Conservation (phyloP, 495 filamentous ascomycete genomes). For the Penicillium flavigenum region DNA sequence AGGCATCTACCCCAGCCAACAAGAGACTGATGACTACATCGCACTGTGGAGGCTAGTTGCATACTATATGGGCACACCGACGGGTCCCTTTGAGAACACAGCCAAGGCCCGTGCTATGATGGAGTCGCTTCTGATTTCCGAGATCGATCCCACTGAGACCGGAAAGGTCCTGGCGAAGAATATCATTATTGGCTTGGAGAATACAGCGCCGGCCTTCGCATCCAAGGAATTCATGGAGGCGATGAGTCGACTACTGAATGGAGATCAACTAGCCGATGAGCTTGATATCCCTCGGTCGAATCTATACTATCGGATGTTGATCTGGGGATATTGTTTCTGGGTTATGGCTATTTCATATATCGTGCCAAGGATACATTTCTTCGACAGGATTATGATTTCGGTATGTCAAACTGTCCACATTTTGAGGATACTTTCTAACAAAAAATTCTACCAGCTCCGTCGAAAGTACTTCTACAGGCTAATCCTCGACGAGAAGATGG, state of each 20-base stretch:
- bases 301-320: slow-evolving; percentile 57
- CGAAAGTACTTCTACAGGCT: slow-evolving; percentile 54
- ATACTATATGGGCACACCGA: slow-evolving; percentile 68
- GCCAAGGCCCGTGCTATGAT: slow-evolving; percentile 57
- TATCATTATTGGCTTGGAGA: slow-evolving; percentile 64
- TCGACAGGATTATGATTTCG: slow-evolving; percentile 59
- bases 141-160: slow-evolving; percentile 61
- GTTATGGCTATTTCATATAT: slow-evolving; percentile 56
- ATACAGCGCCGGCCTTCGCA: slow-evolving; percentile 61
- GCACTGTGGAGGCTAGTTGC: slow-evolving; percentile 75
- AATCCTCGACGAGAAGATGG: slow-evolving; percentile 55
- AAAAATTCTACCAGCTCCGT: slow-evolving; percentile 29
- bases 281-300: slow-evolving; percentile 58
- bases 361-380: slow-evolving; percentile 52
- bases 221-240: slow-evolving; percentile 64
- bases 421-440: not conserved
- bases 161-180: slow-evolving; percentile 68
- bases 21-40: slow-evolving; percentile 67
- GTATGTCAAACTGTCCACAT: slow-evolving; percentile 18
- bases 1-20: slow-evolving; percentile 62
- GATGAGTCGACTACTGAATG: slow-evolving; percentile 67
- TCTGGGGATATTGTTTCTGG: slow-evolving; percentile 68
- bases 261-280: slow-evolving; percentile 56
- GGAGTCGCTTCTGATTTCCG: slow-evolving; percentile 62
- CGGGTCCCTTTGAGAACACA: slow-evolving; percentile 53